Evolutionary conservation across 2,329 filamentous ascomycete genomes (phyloP), one percentile per base, ranked within the genome.

Genomic region (Emericellopsis atlantica): DNA sequence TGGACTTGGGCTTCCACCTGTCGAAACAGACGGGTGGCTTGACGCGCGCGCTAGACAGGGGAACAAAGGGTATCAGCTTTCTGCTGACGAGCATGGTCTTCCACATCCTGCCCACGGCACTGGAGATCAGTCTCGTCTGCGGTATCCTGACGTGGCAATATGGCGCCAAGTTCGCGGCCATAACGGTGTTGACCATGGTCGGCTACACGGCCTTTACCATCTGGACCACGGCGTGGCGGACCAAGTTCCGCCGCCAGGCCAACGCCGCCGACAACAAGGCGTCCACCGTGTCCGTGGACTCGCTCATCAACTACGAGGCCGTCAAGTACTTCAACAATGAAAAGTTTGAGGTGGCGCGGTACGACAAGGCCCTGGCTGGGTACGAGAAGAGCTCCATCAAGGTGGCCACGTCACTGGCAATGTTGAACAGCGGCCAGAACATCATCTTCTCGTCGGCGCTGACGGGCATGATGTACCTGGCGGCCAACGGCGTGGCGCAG

Each of bases 291-390:
- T 90, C 90, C 0, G 89, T 96, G 2, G 92, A 98, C 63, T 95
- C 89, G 1, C 67, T 98, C 39, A 95, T 98, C 69, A 98, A 98
- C 65, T 98, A 95, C 55, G 92, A 98, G 62, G 90, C 93, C 12
- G 92, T 98, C 56, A 98, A 98, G 64, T 95, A 96, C 66, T 98
- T 96, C 67, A 98, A 98, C 67, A 98, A 98, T 54, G 93, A 98
- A 56, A 86, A 84, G 49, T 96, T 88, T 49, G 92, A 98, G 64
- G 86, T 95, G 35, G 74, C 76, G 26, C 78, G 92, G 34, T 98
- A 98, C 58, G 89, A 96, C 60, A 77, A 81, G 51, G 88, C 92
- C 0, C 68, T 98, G 21, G 74, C 80, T 48, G 74, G 81, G 44
- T 98, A 98, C 58, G 86, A 98, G 59, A 83, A 83, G 58, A 89